Evolutionary conservation across 306 rosid genomes (phyloP), one percentile per base, ranked within the genome.

Genomic region (Oxytropis ochrocephala): DNA sequence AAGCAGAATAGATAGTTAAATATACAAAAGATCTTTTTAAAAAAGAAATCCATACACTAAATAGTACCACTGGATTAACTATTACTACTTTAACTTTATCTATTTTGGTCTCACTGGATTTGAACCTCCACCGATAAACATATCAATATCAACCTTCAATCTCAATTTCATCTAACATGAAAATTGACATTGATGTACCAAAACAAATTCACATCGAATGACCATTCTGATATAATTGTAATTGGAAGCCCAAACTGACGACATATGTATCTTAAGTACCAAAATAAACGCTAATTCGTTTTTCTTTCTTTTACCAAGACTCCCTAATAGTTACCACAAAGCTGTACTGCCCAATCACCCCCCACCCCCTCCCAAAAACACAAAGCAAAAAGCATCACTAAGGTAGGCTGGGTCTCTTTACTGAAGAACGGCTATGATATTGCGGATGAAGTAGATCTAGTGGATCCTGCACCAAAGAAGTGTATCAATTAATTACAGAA

Each of bases 391-490:
- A 11, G 36, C 63, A 36, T 58, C 64, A 10, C 33, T 33, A 12
- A 12, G 55, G 64, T 9, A 24, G 42, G 47, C 35, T 46, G 49
- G 49, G 29, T 32, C 55, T 64, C 56, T 3, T 18, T 24, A 3
- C 7, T 4, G 32, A 67, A 56, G 69, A 60, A 13, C 3, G 9
- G 16, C 57, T 16, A 51, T 69, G 57, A 58, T 47, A 80, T 33
- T 6, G 65, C 58, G 38, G 11, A 16, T 21, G 70, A 47, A 2
- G 56, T 64, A 70, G 81, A 71, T 66, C 79, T 59, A 41, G 4
- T 24, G 48, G 81, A 75, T 35, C 86, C 86, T 82, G 73, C 80
- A 75, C 16, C 24, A 58, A 8, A 49, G 14, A 78, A 44, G 32
- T 13, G n/a, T 2, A 6, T 24, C 19, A 59, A 13, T 18, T 16